Evolutionary conservation across 2,329 filamentous ascomycete genomes (phyloP).

Genomic region (Fusarium sp.): DNA sequence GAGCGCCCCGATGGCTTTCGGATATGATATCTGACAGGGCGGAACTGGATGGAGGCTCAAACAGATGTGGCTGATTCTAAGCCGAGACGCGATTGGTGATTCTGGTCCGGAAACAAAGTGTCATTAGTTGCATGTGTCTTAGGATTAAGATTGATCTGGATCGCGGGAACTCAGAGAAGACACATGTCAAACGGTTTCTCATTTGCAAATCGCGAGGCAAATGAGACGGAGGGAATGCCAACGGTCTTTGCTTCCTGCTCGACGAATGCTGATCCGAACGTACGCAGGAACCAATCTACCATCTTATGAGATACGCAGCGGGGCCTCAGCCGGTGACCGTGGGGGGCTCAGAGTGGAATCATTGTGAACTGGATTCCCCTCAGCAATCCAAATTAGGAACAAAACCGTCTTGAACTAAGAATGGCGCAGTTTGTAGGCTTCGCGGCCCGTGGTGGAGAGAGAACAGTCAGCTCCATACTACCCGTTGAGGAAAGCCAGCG

Average conservation of each 20-base stretch:
- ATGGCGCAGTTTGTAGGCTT: slow-evolving; percentile 1
- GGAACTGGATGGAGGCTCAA: slow-evolving; percentile 21
- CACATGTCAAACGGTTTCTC: slow-evolving; percentile 34
- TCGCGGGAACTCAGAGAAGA: slow-evolving; percentile 4
- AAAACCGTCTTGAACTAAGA: neutral
- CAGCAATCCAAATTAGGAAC: slow-evolving; percentile 7
- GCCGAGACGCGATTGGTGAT: slow-evolving; percentile 2
- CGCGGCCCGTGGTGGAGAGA: slow-evolving; percentile 35
- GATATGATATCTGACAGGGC: slow-evolving; percentile 34
- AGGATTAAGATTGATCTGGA: slow-evolving; percentile 13
- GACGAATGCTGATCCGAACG: slow-evolving; percentile 29
- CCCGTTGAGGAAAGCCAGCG: neutral
- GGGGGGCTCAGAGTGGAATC: neutral
- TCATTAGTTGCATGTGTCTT: neutral
- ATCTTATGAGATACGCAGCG: neutral
- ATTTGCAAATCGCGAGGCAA: slow-evolving; percentile 6
- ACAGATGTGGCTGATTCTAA: slow-evolving; percentile 14
- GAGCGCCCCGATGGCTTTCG: slow-evolving; percentile 21
- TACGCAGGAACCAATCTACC: neutral
- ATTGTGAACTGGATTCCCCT: neutral
- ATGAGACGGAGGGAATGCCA: slow-evolving; percentile 26
- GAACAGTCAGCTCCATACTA: neutral
- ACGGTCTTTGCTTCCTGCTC: slow-evolving; percentile 30
- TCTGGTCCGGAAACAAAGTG: neutral
- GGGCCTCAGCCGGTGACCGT: neutral